Percentiles rank a stretch among this genome's conserved stretches.
Evolutionary conservation across 1,284 basidiomycete species (phyloP).

Genomic region (Meripilus lineatus): DNA sequence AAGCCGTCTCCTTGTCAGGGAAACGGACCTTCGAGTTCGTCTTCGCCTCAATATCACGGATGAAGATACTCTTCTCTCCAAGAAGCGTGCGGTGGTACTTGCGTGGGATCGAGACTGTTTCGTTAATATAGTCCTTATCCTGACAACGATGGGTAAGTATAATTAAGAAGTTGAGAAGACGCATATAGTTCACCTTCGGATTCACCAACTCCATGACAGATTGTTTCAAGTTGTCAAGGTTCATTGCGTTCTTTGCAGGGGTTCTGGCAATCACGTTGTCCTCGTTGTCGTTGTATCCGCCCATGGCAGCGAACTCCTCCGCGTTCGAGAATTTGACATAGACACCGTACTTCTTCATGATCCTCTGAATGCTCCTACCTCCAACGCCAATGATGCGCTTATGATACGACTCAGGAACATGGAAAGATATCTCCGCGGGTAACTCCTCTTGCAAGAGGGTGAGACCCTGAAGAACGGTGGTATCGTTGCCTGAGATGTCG

Average conservation of each 20-base stretch:
- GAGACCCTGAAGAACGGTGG: constrained; percentile 83
- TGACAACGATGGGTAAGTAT: constrained; percentile 25
- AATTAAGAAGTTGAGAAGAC: constrained; percentile 4
- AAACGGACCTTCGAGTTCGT: constrained; percentile 94
- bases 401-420: constrained; percentile 97
- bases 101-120: constrained; percentile 89
- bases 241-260: constrained; percentile 95
- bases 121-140: constrained; percentile 97
- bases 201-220: constrained; percentile 97
- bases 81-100: constrained; percentile 93
- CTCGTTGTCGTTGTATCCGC: constrained; percentile 96
- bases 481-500: constrained; percentile 83
- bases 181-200: constrained; percentile 68
- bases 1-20: constrained; percentile 93
- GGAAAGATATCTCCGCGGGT: constrained; percentile 98
- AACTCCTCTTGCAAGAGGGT: constrained; percentile 93
- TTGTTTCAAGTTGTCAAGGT: constrained; percentile 93
- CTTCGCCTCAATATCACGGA: constrained; percentile 95
- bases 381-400: constrained; percentile 99
- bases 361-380: constrained; percentile 96
- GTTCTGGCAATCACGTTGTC: constrained; percentile 98
- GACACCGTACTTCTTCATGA: constrained; percentile 99
- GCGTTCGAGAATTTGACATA: constrained; percentile 99
- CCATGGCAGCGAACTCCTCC: constrained; percentile 93
- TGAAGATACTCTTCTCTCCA: constrained; percentile 96